Base-by-base conservation (phyloP, 768 basidiomycete genomes). In the Lactifluus volemus region DNA sequence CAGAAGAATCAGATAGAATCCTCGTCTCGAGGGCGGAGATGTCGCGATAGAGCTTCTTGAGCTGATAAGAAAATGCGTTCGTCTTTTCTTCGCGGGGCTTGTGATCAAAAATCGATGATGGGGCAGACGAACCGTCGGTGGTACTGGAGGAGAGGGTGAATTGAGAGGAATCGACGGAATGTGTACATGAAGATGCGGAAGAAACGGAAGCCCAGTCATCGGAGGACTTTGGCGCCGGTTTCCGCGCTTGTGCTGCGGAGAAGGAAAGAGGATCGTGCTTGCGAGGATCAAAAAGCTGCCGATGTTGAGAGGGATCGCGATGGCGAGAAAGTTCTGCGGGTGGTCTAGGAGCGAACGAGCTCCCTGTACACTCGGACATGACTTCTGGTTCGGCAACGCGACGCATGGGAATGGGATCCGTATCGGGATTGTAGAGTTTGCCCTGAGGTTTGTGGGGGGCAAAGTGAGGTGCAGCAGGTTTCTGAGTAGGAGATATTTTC, bases 251-350 rank as follows among this genome's bases (percentile, higher is more conserved):
- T n/a, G 57, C 56, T 38, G 85, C 81, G 42, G 83, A 76, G 73
- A 98, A 98, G 11, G 88, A 82, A 36, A 93, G 82, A 0, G 97
- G 92, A 71, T 98, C 92, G 71, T 98, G 90, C 68, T 91, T 85
- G 42, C 89, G 80, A 61, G 89, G 91, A 69, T 98, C 93, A 60
- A 93, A 95, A 0, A 97, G 81, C 63, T 88, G 88, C 9, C 77
- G 74, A 49, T 73, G 71, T 32, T 70, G 65, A 49, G 72, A 34
- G 56, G 60, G 55, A 58, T 45, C 84, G 75, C 70, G 69, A 47
- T 63, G 57, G 7, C 72, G 63, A 9, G 78, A 71, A 3, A 77
- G 30, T 70, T 56, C 38, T 68, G 72, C 54, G 39, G 72, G 69
- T 11, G 72, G 65, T 38, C 74, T 73, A 15, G 75, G 75, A 12